Conservation (phyloP, 768 basidiomycete genomes). For the Leucocoprinus birnbaumii region DNA sequence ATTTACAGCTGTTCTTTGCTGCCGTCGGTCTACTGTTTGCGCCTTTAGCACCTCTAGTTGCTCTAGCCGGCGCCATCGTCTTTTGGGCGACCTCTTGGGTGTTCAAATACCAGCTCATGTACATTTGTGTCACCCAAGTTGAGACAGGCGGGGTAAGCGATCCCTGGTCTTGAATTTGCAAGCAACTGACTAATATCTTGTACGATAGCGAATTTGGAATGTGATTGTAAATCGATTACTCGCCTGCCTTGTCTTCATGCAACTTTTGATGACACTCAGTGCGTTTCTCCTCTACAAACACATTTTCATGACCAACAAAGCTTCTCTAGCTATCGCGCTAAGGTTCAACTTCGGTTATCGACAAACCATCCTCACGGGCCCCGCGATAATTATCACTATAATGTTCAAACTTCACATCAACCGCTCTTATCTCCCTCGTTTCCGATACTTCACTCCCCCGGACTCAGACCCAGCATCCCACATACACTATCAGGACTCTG, state of each 20-base stretch:
- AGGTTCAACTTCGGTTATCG: slow-evolving; percentile 56
- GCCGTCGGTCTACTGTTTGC: slow-evolving; percentile 51
- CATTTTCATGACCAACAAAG: neutral
- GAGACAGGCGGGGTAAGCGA: slow-evolving; percentile 76
- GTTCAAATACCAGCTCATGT: slow-evolving; percentile 88
- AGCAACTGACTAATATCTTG: neutral
- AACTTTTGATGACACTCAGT: slow-evolving; percentile 72
- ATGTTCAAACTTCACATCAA: slow-evolving; percentile 73
- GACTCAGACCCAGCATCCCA: slow-evolving; percentile 57
- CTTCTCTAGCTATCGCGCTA: slow-evolving; percentile 60
- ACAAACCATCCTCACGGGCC: slow-evolving; percentile 64
- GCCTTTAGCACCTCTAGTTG: slow-evolving; percentile 70
- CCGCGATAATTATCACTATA: slow-evolving; percentile 63
- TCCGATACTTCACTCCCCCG: slow-evolving; percentile 73
- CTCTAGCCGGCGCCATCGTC: slow-evolving; percentile 63
- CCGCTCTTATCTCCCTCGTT: slow-evolving; percentile 31
- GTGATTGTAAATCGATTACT: slow-evolving; percentile 75
- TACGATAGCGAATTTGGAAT: slow-evolving; percentile 69
- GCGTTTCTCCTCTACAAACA: slow-evolving; percentile 24
- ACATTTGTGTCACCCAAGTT: slow-evolving; percentile 70
- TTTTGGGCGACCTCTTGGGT: slow-evolving; percentile 73
- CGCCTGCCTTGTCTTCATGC: slow-evolving; percentile 69
- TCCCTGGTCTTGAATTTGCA: too few species aligned
- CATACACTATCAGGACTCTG: slow-evolving; percentile 53
- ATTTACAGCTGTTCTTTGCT: slow-evolving; percentile 62